phyloP scores from a whole-genome alignment of 257 asterid species.

The Rhazya stricta region DNA sequence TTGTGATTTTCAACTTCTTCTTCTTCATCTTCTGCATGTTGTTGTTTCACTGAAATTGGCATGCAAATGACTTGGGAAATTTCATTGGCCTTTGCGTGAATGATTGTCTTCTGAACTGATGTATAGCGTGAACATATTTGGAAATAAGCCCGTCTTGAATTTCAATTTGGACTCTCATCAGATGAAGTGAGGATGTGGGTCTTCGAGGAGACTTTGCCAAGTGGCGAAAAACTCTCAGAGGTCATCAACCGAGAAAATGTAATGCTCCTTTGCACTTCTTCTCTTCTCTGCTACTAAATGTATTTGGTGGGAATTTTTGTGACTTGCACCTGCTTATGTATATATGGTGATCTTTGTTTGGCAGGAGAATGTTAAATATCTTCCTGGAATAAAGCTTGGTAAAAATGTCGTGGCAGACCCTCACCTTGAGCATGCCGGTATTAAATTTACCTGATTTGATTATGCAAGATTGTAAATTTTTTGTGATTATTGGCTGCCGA shows the following conservation, averaged over 20 bases:
- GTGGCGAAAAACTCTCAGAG: conserved; percentile 62
- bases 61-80: neutral
- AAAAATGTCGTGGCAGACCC: conserved; percentile 73
- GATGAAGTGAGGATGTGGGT: conserved; percentile 93
- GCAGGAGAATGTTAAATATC: conserved; percentile 85
- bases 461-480: neutral
- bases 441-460: neutral
- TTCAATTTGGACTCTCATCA: conserved; percentile 19
- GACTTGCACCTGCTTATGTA: neutral
- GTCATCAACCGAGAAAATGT: conserved; percentile 67
- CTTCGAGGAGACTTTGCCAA: conserved; percentile 61
- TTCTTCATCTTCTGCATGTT: neutral
- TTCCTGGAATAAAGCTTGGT: conserved; percentile 78
- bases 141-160: neutral
- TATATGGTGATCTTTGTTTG: neutral
- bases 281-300: neutral
- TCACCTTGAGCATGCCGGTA: conserved; percentile 77
- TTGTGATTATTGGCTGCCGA: neutral
- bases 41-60: neutral
- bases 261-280: conserved; percentile 6
- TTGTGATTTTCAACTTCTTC: neutral
- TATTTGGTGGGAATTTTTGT: neutral
- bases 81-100: neutral
- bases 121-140: neutral
- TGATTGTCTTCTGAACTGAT: neutral